phyloP scores from a whole-genome alignment of 352 stramenopile genomes.

The Phytophthora ohioensis region DNA sequence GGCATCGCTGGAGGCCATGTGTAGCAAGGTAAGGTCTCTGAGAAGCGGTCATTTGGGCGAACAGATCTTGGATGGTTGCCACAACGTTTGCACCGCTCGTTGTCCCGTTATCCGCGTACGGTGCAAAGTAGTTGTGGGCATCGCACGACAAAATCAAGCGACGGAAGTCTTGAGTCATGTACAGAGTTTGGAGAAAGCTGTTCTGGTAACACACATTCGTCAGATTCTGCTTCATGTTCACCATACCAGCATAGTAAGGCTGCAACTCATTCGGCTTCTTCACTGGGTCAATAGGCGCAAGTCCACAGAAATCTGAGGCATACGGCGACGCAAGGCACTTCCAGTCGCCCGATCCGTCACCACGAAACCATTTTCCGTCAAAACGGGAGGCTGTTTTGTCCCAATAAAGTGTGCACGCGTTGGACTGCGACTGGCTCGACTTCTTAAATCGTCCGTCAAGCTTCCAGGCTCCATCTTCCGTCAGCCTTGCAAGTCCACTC shows the following conservation, averaged over 20 bases:
- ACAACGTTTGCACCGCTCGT: slow-evolving; percentile 55
- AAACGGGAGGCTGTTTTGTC: slow-evolving; percentile 64
- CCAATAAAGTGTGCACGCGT: slow-evolving; percentile 77
- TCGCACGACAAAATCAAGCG: slow-evolving; percentile 73
- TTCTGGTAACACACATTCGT: slow-evolving; percentile 94
- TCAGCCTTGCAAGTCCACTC: slow-evolving; percentile 61
- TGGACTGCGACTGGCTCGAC: slow-evolving; percentile 68
- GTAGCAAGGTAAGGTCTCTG: slow-evolving; percentile 75
- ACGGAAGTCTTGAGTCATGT: slow-evolving; percentile 88
- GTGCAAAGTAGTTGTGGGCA: slow-evolving; percentile 47
- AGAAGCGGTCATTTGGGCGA: slow-evolving; percentile 74
- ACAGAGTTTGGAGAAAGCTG: slow-evolving; percentile 89
- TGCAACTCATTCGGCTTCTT: slow-evolving; percentile 55
- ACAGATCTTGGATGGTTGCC: slow-evolving; percentile 73
- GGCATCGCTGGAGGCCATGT: slow-evolving; percentile 73
- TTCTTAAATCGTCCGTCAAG: slow-evolving; percentile 81
- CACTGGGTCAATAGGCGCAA: slow-evolving; percentile 47
- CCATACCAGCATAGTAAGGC: slow-evolving; percentile 84
- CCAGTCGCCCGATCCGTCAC: slow-evolving; percentile 84
- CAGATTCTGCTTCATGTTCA: slow-evolving; percentile 92
- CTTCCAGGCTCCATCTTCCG: slow-evolving; percentile 66
- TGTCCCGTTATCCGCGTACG: slow-evolving; percentile 34
- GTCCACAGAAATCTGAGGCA: slow-evolving; percentile 69
- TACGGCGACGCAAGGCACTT: slow-evolving; percentile 69
- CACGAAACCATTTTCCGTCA: slow-evolving; percentile 87